phyloP scores from a whole-genome alignment of 2,329 filamentous ascomycete species.

The Exophiala spinifera region DNA sequence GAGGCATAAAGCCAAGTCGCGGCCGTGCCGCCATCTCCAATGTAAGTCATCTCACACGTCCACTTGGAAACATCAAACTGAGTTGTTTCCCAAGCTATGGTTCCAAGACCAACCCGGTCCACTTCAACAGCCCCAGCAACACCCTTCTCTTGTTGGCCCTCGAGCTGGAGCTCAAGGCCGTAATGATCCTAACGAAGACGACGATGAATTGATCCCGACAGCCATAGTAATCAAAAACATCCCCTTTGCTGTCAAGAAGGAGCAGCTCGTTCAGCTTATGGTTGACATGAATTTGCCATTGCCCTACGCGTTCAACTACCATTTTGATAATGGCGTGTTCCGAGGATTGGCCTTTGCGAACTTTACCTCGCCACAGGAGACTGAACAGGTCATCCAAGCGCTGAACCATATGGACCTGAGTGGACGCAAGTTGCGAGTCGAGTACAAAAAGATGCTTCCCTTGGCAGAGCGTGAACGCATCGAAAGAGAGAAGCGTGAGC shows the following conservation, averaged over 20 bases:
- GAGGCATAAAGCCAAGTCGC: constrained; percentile 56
- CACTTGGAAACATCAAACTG: not conserved
- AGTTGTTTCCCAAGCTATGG: constrained; percentile 53
- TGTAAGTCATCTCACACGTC: constrained; percentile 53
- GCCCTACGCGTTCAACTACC: constrained; percentile 96
- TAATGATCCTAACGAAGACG: constrained; percentile 42
- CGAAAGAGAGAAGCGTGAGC: constrained; percentile 93
- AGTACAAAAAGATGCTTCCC: constrained; percentile 99
- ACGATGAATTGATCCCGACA: constrained; percentile 91
- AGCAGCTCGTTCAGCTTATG: constrained; percentile 90
- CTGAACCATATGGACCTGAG: constrained; percentile 97
- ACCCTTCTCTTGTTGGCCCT: constrained; percentile 45
- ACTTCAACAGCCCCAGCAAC: constrained; percentile 40
- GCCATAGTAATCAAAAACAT: constrained; percentile 99
- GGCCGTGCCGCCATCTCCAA: constrained; percentile 64
- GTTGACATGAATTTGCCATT: constrained; percentile 88
- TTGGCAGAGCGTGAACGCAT: constrained; percentile 92
- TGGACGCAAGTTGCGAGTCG: constrained; percentile 88
- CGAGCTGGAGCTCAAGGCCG: constrained; percentile 40
- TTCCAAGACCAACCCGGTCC: constrained; percentile 49
- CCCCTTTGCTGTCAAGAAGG: constrained; percentile 96
- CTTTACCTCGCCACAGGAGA: constrained; percentile 94
- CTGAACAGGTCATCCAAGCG: constrained; percentile 82
- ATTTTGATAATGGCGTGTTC: constrained; percentile 98
- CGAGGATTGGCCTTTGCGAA: constrained; percentile 95